A percentile compares a stretch with the other conserved stretches of the same genome.
Conservation (phyloP, 495 filamentous ascomycete species). For the Aspergillus diversus region DNA sequence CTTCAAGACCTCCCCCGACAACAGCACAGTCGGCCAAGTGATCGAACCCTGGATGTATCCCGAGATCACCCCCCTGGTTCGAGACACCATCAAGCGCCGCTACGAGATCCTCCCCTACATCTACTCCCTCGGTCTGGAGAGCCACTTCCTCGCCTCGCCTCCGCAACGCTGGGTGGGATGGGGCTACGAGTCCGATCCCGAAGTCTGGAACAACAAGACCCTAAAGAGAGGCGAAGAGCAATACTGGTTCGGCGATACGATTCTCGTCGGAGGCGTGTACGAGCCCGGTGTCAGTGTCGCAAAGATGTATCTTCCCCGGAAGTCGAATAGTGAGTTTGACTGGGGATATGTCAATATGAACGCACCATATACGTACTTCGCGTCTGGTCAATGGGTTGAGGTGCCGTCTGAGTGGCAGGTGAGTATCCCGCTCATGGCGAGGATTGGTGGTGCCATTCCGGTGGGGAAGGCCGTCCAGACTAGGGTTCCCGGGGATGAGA, state of each 20-base stretch:
- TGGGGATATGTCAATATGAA: conserved; percentile 66
- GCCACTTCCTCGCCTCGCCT: conserved; percentile 58
- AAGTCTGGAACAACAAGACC: conserved; percentile 58
- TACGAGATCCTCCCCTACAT: conserved; percentile 73
- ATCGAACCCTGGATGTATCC: conserved; percentile 78
- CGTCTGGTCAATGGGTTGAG: conserved; percentile 63
- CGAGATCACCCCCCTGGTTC: conserved; percentile 60
- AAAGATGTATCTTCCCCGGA: conserved; percentile 63
- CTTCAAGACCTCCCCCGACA: conserved; percentile 66
- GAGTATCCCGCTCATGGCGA: conserved; percentile 65
- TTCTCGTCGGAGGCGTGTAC: conserved; percentile 69
- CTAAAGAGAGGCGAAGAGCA: conserved; percentile 63
- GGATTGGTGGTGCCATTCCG: conserved; percentile 61
- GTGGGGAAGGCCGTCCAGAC: conserved; percentile 61
- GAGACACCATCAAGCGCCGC: conserved; percentile 64
- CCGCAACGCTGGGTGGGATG: conserved; percentile 71
- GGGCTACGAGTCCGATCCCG: conserved; percentile 66
- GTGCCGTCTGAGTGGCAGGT: conserved; percentile 60
- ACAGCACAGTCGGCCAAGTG: conserved; percentile 66
- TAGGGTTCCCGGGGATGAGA: conserved; percentile 56
- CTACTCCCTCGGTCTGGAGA: conserved; percentile 63
- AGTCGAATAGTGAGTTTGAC: conserved; percentile 40
- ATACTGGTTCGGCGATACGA: conserved; percentile 71
- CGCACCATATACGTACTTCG: conserved; percentile 59
- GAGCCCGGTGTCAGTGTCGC: conserved; percentile 55